Evolutionary conservation across 2,329 filamentous ascomycete species (phyloP).

Genomic region (Aspergillus novoparasiticus): DNA sequence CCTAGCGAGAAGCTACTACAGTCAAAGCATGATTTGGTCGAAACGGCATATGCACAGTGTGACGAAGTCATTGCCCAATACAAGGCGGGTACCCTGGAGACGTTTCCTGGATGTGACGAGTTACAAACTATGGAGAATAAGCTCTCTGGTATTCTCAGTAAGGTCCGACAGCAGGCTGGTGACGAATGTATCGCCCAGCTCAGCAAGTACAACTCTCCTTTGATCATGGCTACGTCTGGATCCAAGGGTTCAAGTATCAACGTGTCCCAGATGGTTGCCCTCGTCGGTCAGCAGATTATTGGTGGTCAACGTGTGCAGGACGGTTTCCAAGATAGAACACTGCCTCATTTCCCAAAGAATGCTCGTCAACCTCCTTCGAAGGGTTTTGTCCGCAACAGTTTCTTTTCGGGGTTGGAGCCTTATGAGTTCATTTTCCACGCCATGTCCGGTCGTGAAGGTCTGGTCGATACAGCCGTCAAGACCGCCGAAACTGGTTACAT

Average conservation of each 20-base stretch:
- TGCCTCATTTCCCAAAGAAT: slow-evolving; percentile 95
- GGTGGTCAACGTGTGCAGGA: slow-evolving; percentile 88
- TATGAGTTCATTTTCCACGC: slow-evolving; percentile 98
- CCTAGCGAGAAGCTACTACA: slow-evolving; percentile 71
- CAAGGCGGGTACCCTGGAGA: slow-evolving; percentile 77
- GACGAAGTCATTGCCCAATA: slow-evolving; percentile 81
- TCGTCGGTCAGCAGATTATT: slow-evolving; percentile 98
- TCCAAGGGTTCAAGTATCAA: slow-evolving; percentile 98
- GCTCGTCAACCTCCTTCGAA: slow-evolving; percentile 90
- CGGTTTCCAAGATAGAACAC: slow-evolving; percentile 91
- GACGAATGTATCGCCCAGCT: slow-evolving; percentile 86
- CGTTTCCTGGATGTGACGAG: slow-evolving; percentile 85
- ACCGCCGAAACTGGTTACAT: slow-evolving; percentile 99
- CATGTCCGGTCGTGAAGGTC: slow-evolving; percentile 95
- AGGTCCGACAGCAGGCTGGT: slow-evolving; percentile 88
- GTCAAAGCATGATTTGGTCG: slow-evolving; percentile 75
- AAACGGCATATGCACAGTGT: slow-evolving; percentile 76
- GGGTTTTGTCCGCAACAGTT: slow-evolving; percentile 95
- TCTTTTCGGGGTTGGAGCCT: slow-evolving; percentile 87
- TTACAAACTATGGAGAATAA: slow-evolving; percentile 88
- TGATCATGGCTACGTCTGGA: slow-evolving; percentile 96
- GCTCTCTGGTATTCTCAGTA: slow-evolving; percentile 88
- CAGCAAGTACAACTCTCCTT: slow-evolving; percentile 86
- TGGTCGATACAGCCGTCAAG: slow-evolving; percentile 98
- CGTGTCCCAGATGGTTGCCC: slow-evolving; percentile 97